These are phyloP conservation scores for Fusarium nanum DNA, from an alignment of 2,329 filamentous ascomycete species.

Conservation along the genomic window DNA sequence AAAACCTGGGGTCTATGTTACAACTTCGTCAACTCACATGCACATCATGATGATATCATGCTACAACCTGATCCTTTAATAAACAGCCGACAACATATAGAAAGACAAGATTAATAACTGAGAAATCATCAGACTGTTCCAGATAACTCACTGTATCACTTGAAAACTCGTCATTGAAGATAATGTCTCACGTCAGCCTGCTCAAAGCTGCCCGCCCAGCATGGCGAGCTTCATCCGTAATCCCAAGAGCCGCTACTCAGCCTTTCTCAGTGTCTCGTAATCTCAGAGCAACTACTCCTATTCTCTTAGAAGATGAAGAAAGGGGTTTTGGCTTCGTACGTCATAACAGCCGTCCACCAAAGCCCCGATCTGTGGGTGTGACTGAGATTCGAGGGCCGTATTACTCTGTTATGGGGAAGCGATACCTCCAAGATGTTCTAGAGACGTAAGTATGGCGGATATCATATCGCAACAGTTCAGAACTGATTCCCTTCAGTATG, in stretches of 20 bases:
- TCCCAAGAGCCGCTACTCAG: neutral
- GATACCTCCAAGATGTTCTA: constrained; percentile 63
- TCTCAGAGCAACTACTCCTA: neutral
- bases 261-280: neutral
- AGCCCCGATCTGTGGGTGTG: constrained; percentile 61
- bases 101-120: no score
- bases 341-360: constrained; percentile 60
- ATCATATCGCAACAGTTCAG: accelerated
- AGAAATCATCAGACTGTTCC: no score
- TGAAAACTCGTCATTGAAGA: neutral
- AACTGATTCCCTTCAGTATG: constrained; percentile 50
- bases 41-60: constrained; percentile 27
- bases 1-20: neutral
- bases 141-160: neutral
- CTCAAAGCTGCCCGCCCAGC: neutral
- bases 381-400: constrained; percentile 68
- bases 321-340: constrained; percentile 53
- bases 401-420: constrained; percentile 65
- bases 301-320: constrained; percentile 11
- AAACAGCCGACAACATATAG: neutral
- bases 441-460: constrained; percentile 55
- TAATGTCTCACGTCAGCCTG: neutral
- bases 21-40: neutral
- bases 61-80: neutral
- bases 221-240: neutral